These are phyloP conservation scores for Graphium sp. DNA, from an alignment of 2,329 filamentous ascomycete species.

Conservation along the genomic window DNA sequence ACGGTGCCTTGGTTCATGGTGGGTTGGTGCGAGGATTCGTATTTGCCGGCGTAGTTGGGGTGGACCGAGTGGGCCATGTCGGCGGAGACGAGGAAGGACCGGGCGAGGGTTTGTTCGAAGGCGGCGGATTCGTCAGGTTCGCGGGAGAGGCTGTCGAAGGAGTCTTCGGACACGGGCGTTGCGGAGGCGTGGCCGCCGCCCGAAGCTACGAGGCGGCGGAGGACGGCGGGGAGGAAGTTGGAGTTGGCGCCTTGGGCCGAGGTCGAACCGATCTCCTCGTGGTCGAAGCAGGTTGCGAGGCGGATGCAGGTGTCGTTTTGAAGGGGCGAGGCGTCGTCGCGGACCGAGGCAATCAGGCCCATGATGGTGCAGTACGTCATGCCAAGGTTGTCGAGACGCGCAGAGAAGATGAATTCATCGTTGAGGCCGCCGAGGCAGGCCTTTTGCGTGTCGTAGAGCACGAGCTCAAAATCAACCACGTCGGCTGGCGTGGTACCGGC, in stretches of 20 bases:
- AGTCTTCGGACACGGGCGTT: slow-evolving; percentile 34
- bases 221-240: slow-evolving; percentile 73
- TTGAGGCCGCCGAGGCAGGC: slow-evolving; percentile 76
- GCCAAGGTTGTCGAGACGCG: slow-evolving; percentile 87
- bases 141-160: slow-evolving; percentile 37
- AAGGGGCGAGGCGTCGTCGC: slow-evolving; percentile 43
- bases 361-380: slow-evolving; percentile 90
- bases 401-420: slow-evolving; percentile 90
- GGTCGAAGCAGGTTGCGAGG: slow-evolving; percentile 88
- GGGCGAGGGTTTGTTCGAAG: slow-evolving; percentile 82
- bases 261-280: slow-evolving; percentile 89
- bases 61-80: slow-evolving; percentile 97
- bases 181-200: slow-evolving; percentile 35
- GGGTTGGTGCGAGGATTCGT: slow-evolving; percentile 79
- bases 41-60: slow-evolving; percentile 86
- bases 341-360: slow-evolving; percentile 68
- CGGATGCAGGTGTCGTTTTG: slow-evolving; percentile 69
- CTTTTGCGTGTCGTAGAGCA: slow-evolving; percentile 94
- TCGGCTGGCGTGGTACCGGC: slow-evolving; percentile 53
- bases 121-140: slow-evolving; percentile 56
- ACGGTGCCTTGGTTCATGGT: slow-evolving; percentile 95
- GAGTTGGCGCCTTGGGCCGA: slow-evolving; percentile 90
- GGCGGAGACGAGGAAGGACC: slow-evolving; percentile 85
- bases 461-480: slow-evolving; percentile 83
- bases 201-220: slow-evolving; percentile 69